Percentiles rank a stretch among this genome's conserved stretches.
Evolutionary conservation across 2,329 filamentous ascomycete species (phyloP).

Genomic region (Ceratocystis cacaofunesta): DNA sequence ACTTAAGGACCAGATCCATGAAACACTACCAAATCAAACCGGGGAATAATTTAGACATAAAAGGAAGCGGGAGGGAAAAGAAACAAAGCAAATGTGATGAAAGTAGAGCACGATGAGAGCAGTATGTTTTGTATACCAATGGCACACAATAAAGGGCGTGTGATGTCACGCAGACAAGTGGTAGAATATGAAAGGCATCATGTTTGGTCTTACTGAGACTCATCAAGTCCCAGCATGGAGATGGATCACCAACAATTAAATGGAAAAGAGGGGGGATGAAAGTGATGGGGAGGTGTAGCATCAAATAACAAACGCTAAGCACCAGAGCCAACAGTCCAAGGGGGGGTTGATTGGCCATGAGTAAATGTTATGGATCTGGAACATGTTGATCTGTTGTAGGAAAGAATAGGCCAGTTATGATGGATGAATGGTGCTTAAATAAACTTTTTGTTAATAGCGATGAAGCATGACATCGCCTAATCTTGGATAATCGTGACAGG

Average conservation of each 20-base stretch:
- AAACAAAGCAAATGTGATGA: not conserved
- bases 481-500: not conserved
- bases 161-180: not conserved
- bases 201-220: not conserved
- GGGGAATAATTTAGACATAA: not conserved
- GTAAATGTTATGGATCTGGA: too few species aligned
- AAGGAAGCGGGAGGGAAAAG: not conserved
- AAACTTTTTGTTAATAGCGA: not conserved
- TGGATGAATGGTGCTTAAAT: not conserved
- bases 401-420: too few species aligned
- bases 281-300: not conserved
- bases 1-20: not conserved
- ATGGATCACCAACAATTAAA: not conserved
- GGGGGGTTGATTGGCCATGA: too few species aligned
- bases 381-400: not conserved
- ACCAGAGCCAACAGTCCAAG: not conserved
- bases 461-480: not conserved
- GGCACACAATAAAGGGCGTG: not conserved
- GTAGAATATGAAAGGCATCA: not conserved
- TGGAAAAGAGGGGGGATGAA: not conserved
- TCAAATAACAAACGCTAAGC: not conserved
- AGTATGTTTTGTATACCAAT: not conserved
- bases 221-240: not conserved
- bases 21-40: not conserved
- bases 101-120: not conserved